Evolutionary conservation across 2,329 filamentous ascomycete genomes (phyloP).

Genomic region (Clonostachys solani): DNA sequence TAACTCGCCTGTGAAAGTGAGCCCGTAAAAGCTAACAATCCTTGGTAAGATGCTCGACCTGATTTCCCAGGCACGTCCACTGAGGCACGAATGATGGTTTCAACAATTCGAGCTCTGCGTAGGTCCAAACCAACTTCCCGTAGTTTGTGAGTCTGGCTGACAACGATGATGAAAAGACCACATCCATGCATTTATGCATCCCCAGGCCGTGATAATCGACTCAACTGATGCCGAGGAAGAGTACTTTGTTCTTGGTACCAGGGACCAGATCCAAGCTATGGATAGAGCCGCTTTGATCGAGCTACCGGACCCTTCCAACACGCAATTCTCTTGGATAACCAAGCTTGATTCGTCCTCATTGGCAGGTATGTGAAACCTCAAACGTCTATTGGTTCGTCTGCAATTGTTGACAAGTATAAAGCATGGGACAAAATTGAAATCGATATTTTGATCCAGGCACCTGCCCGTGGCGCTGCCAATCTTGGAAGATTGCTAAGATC

Average conservation of each 20-base stretch:
- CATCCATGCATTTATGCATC: conserved; percentile 69
- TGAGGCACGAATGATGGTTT: conserved; percentile 62
- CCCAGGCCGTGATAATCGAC: conserved; percentile 73
- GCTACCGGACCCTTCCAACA: conserved; percentile 59
- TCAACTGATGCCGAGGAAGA: conserved; percentile 60
- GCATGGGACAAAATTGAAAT: conserved; percentile 76
- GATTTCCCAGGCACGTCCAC: conserved; percentile 69
- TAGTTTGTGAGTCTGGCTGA: conserved; percentile 3
- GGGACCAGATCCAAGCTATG: conserved; percentile 45
- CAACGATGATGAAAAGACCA: conserved; percentile 41
- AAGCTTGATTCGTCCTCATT: conserved; percentile 71
- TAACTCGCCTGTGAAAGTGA: too few relatives aligned
- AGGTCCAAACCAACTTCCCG: conserved; percentile 14
- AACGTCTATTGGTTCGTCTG: not conserved
- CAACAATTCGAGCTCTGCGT: conserved; percentile 61
- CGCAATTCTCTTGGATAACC: conserved; percentile 71
- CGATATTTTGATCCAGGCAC: conserved; percentile 80
- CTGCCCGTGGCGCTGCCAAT: conserved; percentile 65
- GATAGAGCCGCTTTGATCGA: conserved; percentile 66
- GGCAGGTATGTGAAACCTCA: conserved; percentile 39
- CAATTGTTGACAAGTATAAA: conserved; percentile 18
- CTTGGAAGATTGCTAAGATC: conserved; percentile 75
- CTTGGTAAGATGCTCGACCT: conserved; percentile 63
- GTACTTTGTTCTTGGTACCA: conserved; percentile 61
- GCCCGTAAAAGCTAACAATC: too few relatives aligned